Conservation (phyloP, 129 eudicot species). For the sunflower (Helianthus annuus) region DNA sequence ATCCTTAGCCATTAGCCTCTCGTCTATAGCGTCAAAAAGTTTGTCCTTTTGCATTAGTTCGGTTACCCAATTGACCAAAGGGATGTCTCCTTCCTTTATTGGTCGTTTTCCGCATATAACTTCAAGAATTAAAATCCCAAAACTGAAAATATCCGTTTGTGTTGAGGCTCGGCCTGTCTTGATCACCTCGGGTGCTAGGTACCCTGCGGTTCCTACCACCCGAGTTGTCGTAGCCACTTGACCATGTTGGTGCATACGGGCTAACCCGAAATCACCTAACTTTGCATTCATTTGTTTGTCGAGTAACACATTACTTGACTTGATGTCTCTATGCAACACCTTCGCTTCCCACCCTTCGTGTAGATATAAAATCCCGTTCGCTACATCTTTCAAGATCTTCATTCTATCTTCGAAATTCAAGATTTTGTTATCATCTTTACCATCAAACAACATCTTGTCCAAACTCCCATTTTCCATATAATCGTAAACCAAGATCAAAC, state of each 20-base stretch:
- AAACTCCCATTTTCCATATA: conserved; percentile 87
- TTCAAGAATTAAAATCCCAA: conserved; percentile 68
- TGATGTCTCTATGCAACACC: conserved; percentile 75
- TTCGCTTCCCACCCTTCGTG: conserved; percentile 88
- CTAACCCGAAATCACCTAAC: conserved; percentile 77
- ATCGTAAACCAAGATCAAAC: conserved; percentile 72
- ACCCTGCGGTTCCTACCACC: conserved; percentile 79
- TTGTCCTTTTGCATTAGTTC: conserved; percentile 50
- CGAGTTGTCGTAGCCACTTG: conserved; percentile 65
- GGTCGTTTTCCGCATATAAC: conserved; percentile 69
- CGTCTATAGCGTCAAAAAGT: conserved; percentile 47
- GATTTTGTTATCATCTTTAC: conserved; percentile 40
- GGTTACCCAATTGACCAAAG: conserved; percentile 62
- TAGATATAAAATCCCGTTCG: conserved; percentile 59
- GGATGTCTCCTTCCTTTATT: conserved; percentile 58
- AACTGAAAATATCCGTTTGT: conserved; percentile 63
- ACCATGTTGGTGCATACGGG: conserved; percentile 74
- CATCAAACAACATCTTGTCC: conserved; percentile 55
- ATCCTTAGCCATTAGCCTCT: conserved; percentile 26
- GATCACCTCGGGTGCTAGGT: conserved; percentile 68
- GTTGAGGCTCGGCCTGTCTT: conserved; percentile 72
- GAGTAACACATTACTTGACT: conserved; percentile 80
- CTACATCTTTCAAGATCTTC: conserved; percentile 64
- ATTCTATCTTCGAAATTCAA: conserved; percentile 54
- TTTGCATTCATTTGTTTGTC: conserved; percentile 72